These are phyloP conservation scores for Leishmania braziliensis DNA, from an alignment of 208 protist genomes.

Conservation along the genomic window DNA sequence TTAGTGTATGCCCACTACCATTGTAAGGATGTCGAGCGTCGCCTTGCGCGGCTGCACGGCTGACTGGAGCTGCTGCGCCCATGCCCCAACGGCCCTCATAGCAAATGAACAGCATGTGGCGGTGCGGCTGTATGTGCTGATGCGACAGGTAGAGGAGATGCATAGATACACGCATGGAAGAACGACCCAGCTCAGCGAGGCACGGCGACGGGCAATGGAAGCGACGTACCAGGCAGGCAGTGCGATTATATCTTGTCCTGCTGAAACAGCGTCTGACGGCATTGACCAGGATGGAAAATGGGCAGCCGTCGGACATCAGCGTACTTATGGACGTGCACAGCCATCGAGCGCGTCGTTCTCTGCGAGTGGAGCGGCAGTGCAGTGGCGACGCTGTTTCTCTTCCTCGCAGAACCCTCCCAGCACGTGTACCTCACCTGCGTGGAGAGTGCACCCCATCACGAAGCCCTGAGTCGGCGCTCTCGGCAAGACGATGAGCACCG, in stretches of 20 bases:
- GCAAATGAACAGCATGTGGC: conserved; percentile 14
- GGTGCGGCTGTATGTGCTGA: conserved; percentile 27
- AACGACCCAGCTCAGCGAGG: neutral
- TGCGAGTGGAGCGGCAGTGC: conserved; percentile 31
- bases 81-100: conserved; percentile 11
- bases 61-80: conserved; percentile 22
- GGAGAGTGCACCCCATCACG: conserved; percentile 8
- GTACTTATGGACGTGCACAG: conserved; percentile 9
- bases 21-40: neutral
- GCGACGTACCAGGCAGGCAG: neutral
- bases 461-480: neutral
- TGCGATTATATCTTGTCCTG: neutral
- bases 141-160: conserved; percentile 31
- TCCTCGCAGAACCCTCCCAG: conserved; percentile 18
- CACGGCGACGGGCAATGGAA: neutral
- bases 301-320: neutral
- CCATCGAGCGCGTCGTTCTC: conserved; percentile 25
- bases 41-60: conserved; percentile 4
- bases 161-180: neutral
- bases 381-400: conserved; percentile 27
- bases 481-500: neutral
- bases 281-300: neutral
- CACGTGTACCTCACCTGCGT: conserved; percentile 17
- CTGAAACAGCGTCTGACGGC: neutral
- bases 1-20: neutral